Conservation (phyloP, 495 filamentous ascomycete species). For the Aspergillus carlsbadensis region DNA sequence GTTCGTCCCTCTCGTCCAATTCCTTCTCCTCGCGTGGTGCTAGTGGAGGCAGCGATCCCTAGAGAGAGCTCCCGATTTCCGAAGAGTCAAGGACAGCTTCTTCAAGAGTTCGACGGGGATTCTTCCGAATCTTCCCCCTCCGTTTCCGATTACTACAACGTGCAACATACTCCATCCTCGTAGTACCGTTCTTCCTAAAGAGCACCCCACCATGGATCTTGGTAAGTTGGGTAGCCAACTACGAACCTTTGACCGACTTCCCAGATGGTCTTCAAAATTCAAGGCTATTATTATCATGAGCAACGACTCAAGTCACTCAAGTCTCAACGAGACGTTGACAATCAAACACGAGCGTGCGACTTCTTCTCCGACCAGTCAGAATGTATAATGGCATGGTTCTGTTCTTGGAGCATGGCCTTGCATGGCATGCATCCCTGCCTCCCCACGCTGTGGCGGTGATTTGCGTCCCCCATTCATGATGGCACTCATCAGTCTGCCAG, state of each 20-base stretch:
- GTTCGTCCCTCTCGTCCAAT: not conserved
- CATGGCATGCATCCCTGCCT: slow-evolving; percentile 9
- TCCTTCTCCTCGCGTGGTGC: slow-evolving; percentile 1
- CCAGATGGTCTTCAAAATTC: no score
- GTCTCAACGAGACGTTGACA: not conserved
- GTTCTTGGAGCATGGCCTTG: not conserved
- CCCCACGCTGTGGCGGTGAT: slow-evolving; percentile 15
- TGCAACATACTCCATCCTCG: no score
- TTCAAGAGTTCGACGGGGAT: no score
- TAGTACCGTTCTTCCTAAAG: no score
- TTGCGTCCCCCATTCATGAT: not conserved
- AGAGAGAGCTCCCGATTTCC: not conserved
- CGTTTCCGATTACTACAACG: no score
- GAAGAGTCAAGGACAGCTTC: not conserved
- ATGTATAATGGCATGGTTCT: not conserved
- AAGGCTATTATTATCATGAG: no score
- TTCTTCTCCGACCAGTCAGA: slow-evolving; percentile 7
- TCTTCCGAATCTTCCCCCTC: no score
- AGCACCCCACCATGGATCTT: no score
- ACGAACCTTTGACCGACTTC: not conserved
- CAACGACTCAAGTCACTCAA: not conserved
- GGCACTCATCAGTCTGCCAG: no score
- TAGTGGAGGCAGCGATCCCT: slow-evolving; percentile 3
- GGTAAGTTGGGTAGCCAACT: no score
- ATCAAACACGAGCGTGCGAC: not conserved